These are phyloP conservation scores for Sugiyamaella pinicola DNA, from an alignment of 1,139 yeast species.

Conservation along the genomic window DNA sequence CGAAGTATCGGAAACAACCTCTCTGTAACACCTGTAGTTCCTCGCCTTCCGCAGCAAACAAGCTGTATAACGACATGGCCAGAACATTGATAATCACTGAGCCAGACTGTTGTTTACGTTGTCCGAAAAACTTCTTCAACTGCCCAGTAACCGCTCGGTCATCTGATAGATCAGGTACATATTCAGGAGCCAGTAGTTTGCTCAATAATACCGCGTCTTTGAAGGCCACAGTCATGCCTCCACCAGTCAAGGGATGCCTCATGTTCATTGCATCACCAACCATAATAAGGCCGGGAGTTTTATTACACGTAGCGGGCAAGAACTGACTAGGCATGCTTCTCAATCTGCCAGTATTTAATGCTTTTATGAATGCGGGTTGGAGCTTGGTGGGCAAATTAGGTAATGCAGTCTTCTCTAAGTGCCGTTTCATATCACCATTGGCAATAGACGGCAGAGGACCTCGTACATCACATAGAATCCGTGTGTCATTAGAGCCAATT, in stretches of 20 bases:
- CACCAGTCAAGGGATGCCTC: conserved; percentile 99
- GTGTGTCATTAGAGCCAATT: conserved; percentile 76
- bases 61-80: conserved; percentile 83
- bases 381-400: conserved; percentile 68
- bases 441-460: conserved; percentile 73
- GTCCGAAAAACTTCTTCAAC: conserved; percentile 67
- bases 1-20: conserved; percentile 88
- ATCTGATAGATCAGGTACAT: conserved; percentile 62
- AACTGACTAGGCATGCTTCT: conserved; percentile 95
- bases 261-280: conserved; percentile 94
- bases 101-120: conserved; percentile 69
- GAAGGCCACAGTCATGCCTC: conserved; percentile 98
- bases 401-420: conserved; percentile 61
- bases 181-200: conserved; percentile 53
- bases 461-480: conserved; percentile 87
- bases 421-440: conserved; percentile 59
- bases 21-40: conserved; percentile 70
- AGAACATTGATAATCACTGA: conserved; percentile 79
- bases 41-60: conserved; percentile 82
- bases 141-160: conserved; percentile 56
- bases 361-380: conserved; percentile 64
- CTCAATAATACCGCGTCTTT: conserved; percentile 78
- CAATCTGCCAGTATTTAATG: conserved; percentile 56
- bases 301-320: conserved; percentile 69
- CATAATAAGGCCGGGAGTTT: conserved; percentile 74